Evolutionary conservation across 257 asterid genomes (phyloP).

Genomic region (Misopates orontium): DNA sequence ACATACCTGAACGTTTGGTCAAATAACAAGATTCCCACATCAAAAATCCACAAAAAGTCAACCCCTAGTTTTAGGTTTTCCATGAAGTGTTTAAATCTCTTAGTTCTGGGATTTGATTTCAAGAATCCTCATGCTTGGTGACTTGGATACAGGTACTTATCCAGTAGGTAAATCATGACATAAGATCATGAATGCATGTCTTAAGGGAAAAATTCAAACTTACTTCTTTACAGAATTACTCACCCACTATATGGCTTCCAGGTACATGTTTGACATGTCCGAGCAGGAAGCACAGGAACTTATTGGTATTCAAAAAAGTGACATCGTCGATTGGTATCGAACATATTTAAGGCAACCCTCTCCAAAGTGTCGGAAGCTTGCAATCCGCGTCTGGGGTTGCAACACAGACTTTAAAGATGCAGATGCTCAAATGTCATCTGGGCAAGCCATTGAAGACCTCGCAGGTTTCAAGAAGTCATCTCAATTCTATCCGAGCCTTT

Average conservation of each 20-base stretch:
- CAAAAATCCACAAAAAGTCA: neutral
- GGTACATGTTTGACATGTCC: slow-evolving; percentile 92
- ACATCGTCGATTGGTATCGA: slow-evolving; percentile 68
- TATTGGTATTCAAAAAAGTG: slow-evolving; percentile 50
- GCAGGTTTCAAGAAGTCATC: slow-evolving; percentile 59
- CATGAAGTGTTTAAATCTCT: neutral
- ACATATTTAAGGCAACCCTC: slow-evolving; percentile 72
- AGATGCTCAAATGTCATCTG: slow-evolving; percentile 38
- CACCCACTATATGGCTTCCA: slow-evolving; percentile 35
- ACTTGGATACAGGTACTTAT: neutral
- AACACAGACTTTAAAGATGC: slow-evolving; percentile 50
- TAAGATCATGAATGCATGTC: neutral
- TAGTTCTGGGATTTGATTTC: neutral
- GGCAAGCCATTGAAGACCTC: slow-evolving; percentile 55
- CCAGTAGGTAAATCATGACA: neutral
- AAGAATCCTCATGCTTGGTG: slow-evolving; percentile 6
- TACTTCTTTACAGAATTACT: slow-evolving; percentile 1
- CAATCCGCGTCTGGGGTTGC: slow-evolving; percentile 91
- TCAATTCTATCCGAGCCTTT: slow-evolving; percentile 65
- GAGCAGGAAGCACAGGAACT: slow-evolving; percentile 82
- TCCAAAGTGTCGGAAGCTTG: slow-evolving; percentile 88
- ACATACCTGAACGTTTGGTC: too few relatives aligned
- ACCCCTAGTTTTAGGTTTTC: neutral
- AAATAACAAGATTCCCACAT: too few relatives aligned
- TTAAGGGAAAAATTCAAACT: neutral